Evolutionary conservation across 2,329 filamentous ascomycete genomes (phyloP), one percentile per base, ranked within the genome.

Genomic region (Aspergillus bombycis): DNA sequence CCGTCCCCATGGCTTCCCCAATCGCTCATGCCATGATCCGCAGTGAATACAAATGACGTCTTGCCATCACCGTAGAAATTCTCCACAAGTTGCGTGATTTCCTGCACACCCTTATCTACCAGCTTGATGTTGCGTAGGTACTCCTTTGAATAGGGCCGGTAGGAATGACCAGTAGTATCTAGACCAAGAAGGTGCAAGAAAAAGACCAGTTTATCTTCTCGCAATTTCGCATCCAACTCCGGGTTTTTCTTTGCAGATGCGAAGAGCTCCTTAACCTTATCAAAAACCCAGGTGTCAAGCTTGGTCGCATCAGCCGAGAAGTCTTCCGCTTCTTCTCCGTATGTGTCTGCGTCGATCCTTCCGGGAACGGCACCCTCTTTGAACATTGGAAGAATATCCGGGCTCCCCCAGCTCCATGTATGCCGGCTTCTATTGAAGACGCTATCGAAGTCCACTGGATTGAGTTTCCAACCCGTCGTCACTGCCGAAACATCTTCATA

Each of bases 1-100:
- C 95, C 95, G 77, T 99, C 95, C 43, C 96, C 96, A 76, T 99
- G 96, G 71, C 94, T 98, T n/a, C 96, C 95, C 90, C 91, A 97
- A 78, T 99, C 95, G 74, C 93, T 98, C 95, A 99, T 99, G 21
- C 95, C 95, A 77, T 99, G 95, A 74, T 99, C 95, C 9, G 95
- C 95, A 1, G 96, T 99, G 75, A 99, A 99, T 19, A 99, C 88
- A 75, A 94, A 99, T 0, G 96, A 93, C 0, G 95, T 98, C 77
- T 95, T 89, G 67, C 88, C 87, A 70, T 93, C 90, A 6, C 81
- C 84, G 72, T 97, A 99, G 75, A 98, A 99, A 14, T 90, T 86
- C 41, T 96, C 88, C 57, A 97, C 89, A 60, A 97, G 75, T 67
- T 91, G 85, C 0, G 91, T 90, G 57, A 97, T 90, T 78, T 97